Base-by-base conservation (phyloP, 2,329 filamentous ascomycete species). In the Penicillium olsonii region DNA sequence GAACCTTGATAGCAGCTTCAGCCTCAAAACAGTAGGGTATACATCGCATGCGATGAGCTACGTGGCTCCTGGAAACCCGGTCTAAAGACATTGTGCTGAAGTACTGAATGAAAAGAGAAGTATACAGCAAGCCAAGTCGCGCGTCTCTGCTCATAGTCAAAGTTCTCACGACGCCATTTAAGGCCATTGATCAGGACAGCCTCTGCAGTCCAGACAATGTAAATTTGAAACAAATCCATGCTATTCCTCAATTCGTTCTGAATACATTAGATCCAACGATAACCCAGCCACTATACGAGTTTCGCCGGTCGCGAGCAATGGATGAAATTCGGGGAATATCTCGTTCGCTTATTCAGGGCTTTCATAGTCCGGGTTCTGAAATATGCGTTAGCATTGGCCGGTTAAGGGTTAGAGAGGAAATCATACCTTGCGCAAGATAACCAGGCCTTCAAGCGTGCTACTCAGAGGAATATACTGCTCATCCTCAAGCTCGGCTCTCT, bases 401-500 rank as follows among this genome's bases (percentile, higher is more conserved):
- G 11, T 26, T 26, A 20, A 9, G 10, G 34, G 18, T 31, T 20
- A 5, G 14, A 26, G 5, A 22, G 15, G 40, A 10, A 22, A 45
- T 65, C 83, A 75, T 81, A 95, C 92, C 90, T 97, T 97, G 80
- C 88, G 87, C 72, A 99, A 78, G 72, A 99, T 97, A 48, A 96
- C 92, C 64, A 99, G 79, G 26, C 94, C 94, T 76, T 99, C 94
- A 54, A 99, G 80, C 45, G 87, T 95, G 76, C 85, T 94, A 69
- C 87, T 95, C 67, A 99, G 76, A 72, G 88, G 90, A 57, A 97
- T 87, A 71, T 97, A 99, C 76, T 99, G 87, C 76, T 99, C 94
- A 65, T 99, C 94, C 73, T 99, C 94, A 42, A 99, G 78, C 78
- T 99, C 94, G 9, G 94, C 94, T 64, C 95, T 83, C 78, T 99